phyloP scores from a whole-genome alignment of 2,329 filamentous ascomycete genomes.

The Diaporthe citrichinensis region DNA sequence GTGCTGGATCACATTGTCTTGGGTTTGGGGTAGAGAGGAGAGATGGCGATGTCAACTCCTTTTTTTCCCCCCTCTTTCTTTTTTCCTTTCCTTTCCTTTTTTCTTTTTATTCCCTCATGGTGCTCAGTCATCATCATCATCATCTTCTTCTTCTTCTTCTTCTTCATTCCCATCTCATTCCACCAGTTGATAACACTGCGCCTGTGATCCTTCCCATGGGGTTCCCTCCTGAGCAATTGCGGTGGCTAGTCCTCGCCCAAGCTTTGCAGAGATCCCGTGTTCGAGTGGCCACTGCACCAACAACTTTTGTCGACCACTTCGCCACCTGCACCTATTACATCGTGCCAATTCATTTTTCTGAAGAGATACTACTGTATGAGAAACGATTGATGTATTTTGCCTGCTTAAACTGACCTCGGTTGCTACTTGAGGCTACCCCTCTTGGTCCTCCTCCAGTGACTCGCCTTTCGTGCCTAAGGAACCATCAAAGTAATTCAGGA shows the following conservation, averaged over 20 bases:
- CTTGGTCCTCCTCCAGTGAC: background rate
- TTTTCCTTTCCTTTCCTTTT: conserved; percentile 37
- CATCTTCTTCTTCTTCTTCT: too few relatives aligned
- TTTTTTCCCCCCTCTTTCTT: conserved; percentile 54
- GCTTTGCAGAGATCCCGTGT: conserved; percentile 24
- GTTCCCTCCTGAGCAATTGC: too few relatives aligned
- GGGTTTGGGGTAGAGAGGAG: conserved; percentile 69
- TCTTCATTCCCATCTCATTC: background rate
- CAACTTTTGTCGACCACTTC: background rate
- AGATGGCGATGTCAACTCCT: conserved; percentile 70
- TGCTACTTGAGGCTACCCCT: conserved; percentile 2
- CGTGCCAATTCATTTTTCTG: background rate
- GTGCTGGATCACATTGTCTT: conserved; percentile 75
- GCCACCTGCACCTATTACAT: background rate
- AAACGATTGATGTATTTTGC: conserved; percentile 31
- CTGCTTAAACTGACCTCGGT: conserved; percentile 7
- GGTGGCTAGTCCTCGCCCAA: background rate
- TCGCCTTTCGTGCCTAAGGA: background rate
- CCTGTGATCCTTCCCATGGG: too few relatives aligned
- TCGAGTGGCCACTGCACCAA: background rate
- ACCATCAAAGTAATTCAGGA: background rate
- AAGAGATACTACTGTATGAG: background rate
- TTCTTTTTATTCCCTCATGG: conserved; percentile 18
- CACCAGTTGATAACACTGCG: background rate
- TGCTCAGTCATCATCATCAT: background rate